phyloP scores from a whole-genome alignment of 495 filamentous ascomycete species.

The Polyplosphaeria fusca region DNA sequence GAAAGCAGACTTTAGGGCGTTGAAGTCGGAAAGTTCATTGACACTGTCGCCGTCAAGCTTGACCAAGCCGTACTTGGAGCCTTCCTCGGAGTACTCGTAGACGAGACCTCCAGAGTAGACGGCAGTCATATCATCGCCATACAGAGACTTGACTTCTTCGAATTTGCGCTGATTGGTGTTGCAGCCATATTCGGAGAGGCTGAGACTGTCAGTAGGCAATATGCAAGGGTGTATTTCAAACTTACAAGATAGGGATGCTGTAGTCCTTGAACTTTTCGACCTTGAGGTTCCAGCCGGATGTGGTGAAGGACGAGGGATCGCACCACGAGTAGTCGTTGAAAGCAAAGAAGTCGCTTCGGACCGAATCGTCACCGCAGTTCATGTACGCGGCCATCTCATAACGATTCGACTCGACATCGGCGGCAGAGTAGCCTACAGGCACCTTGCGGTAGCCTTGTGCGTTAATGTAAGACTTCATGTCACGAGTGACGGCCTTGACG shows the following conservation, averaged over 20 bases:
- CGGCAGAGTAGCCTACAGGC: slow-evolving; percentile 91
- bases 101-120: slow-evolving; percentile 96
- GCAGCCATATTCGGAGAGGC: slow-evolving; percentile 92
- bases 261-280: slow-evolving; percentile 88
- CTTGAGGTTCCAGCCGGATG: slow-evolving; percentile 86
- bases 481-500: slow-evolving; percentile 90
- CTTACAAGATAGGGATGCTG: slow-evolving; percentile 81
- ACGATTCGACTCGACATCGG: slow-evolving; percentile 80
- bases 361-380: slow-evolving; percentile 87
- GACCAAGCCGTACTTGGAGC: slow-evolving; percentile 74
- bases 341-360: slow-evolving; percentile 90
- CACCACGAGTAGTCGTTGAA: slow-evolving; percentile 99
- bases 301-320: slow-evolving; percentile 69
- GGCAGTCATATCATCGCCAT: slow-evolving; percentile 76
- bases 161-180: slow-evolving; percentile 75
- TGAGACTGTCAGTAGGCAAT: slow-evolving; percentile 29
- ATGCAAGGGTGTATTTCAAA: neutral
- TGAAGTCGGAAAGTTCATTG: slow-evolving; percentile 61
- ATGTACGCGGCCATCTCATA: slow-evolving; percentile 87
- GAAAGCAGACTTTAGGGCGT: slow-evolving; percentile 63
- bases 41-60: slow-evolving; percentile 56
- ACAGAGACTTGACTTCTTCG: slow-evolving; percentile 74
- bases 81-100: slow-evolving; percentile 91
- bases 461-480: slow-evolving; percentile 83
- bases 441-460: slow-evolving; percentile 71